phyloP scores from a whole-genome alignment of 2,329 filamentous ascomycete genomes.

The Cordyceps fumosorosea region DNA sequence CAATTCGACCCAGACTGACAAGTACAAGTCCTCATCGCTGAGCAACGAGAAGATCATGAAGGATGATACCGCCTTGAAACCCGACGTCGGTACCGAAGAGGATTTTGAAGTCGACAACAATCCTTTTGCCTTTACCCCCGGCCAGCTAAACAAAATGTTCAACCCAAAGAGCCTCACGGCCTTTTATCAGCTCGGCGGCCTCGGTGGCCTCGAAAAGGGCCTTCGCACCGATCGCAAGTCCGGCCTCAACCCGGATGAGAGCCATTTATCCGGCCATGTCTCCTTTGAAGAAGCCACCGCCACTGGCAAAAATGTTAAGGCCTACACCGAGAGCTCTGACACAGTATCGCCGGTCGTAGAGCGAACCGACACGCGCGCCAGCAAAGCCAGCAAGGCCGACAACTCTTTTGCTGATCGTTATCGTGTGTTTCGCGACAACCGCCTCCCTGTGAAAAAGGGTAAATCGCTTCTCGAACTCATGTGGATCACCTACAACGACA shows the following conservation, averaged over 20 bases:
- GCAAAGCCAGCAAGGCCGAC: constrained; percentile 13
- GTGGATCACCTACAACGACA: constrained; percentile 82
- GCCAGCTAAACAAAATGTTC: constrained; percentile 78
- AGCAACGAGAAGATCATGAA: constrained; percentile 53
- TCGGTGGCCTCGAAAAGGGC: constrained; percentile 72
- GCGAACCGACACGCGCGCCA: constrained; percentile 10
- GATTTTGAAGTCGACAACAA: constrained; percentile 75
- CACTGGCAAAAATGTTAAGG: constrained; percentile 33
- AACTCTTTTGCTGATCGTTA: constrained; percentile 55
- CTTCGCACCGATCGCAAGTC: constrained; percentile 64
- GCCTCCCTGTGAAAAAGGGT: constrained; percentile 65
- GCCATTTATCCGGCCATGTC: constrained; percentile 54
- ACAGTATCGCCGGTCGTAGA: not conserved
- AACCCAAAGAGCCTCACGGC: constrained; percentile 83
- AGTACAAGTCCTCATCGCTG: constrained; percentile 29
- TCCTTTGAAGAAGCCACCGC: constrained; percentile 64
- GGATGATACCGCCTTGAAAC: constrained; percentile 62
- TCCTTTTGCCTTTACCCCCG: constrained; percentile 77
- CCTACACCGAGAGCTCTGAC: constrained; percentile 25
- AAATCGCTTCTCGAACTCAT: constrained; percentile 67
- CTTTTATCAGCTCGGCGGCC: constrained; percentile 73
- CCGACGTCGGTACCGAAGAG: constrained; percentile 67
- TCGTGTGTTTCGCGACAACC: constrained; percentile 66
- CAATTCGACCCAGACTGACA: constrained; percentile 37
- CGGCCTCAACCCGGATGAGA: constrained; percentile 74